These are phyloP conservation scores for Allium sativum DNA, from an alignment of 106 monocot genomes.

Conservation along the genomic window DNA sequence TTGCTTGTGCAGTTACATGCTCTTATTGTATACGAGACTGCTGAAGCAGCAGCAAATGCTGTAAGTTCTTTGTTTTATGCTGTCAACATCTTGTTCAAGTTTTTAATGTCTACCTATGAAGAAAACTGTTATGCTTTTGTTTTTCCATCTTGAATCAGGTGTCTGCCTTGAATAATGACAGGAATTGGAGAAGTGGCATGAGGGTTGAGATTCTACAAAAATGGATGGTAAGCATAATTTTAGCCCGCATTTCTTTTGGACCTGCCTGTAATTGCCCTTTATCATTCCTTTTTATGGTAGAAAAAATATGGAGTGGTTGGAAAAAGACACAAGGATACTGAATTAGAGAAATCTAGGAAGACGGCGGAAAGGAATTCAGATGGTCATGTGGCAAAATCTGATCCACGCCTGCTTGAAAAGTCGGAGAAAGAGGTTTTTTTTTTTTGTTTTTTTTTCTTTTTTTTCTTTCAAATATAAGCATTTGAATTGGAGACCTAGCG, in stretches of 20 bases:
- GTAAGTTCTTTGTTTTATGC: constrained; percentile 24
- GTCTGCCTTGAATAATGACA: constrained; percentile 54
- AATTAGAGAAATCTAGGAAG: constrained; percentile 13
- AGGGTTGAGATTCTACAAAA: constrained; percentile 49
- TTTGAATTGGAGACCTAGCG: neutral
- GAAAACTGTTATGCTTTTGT: too few species aligned
- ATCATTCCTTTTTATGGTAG: constrained; percentile 6
- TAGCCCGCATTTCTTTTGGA: neutral
- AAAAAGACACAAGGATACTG: constrained; percentile 15
- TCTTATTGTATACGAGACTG: constrained; percentile 63
- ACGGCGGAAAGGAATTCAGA: constrained; percentile 2
- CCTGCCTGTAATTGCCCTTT: neutral
- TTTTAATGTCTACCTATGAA: too few species aligned
- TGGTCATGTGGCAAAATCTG: constrained; percentile 10
- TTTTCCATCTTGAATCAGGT: constrained; percentile 34
- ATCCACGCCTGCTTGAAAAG: constrained; percentile 16
- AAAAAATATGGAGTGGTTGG: constrained; percentile 24
- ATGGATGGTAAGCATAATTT: constrained; percentile 23
- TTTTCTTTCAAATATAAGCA: constrained; percentile 2
- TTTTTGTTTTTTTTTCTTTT: constrained; percentile 5
- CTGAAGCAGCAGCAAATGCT: constrained; percentile 64
- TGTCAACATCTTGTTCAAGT: too few species aligned
- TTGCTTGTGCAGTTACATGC: constrained; percentile 54
- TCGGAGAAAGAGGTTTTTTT: constrained; percentile 16
- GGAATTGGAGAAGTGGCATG: constrained; percentile 80